Percentiles rank a stretch among this genome's conserved stretches.
These are phyloP conservation scores for Cystobasidium onofrii DNA, from an alignment of 768 basidiomycete species.

Conservation along the genomic window DNA sequence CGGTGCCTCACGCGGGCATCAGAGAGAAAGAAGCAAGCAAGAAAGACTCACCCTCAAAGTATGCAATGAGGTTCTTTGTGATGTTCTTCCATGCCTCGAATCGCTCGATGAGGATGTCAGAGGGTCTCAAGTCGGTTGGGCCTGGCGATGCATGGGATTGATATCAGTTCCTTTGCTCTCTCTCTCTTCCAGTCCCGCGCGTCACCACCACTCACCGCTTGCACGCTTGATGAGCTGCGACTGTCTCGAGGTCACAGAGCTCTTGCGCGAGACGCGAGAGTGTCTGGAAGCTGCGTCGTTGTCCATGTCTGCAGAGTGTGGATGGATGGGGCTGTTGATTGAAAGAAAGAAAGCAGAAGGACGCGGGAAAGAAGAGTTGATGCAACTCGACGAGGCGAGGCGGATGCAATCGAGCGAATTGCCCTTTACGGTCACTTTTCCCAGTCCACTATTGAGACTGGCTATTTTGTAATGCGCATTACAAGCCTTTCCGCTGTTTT, in stretches of 20 bases:
- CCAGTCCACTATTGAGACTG: background rate
- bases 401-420: background rate
- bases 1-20: background rate
- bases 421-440: too few species aligned
- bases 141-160: conserved; percentile 2
- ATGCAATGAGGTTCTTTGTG: conserved; percentile 41
- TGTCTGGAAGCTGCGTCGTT: background rate
- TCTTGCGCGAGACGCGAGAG: conserved; percentile 2
- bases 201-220: background rate
- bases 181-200: too few species aligned
- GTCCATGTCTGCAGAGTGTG: background rate
- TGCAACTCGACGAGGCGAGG: background rate
- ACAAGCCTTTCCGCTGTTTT: background rate
- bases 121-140: conserved; percentile 61
- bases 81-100: conserved; percentile 43
- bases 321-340: background rate
- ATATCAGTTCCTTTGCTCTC: background rate
- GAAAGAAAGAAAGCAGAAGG: background rate
- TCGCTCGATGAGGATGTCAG: conserved; percentile 89
- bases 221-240: conserved; percentile 27
- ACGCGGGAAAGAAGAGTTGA: background rate
- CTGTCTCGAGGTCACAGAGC: conserved; percentile 24
- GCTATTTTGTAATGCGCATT: background rate
- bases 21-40: background rate
- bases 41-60: conserved; percentile 36